Percentiles rank a stretch among this genome's conserved stretches.
These are phyloP conservation scores for Colletotrichum graminicola DNA, from an alignment of 2,329 filamentous ascomycete genomes.

Conservation along the genomic window DNA sequence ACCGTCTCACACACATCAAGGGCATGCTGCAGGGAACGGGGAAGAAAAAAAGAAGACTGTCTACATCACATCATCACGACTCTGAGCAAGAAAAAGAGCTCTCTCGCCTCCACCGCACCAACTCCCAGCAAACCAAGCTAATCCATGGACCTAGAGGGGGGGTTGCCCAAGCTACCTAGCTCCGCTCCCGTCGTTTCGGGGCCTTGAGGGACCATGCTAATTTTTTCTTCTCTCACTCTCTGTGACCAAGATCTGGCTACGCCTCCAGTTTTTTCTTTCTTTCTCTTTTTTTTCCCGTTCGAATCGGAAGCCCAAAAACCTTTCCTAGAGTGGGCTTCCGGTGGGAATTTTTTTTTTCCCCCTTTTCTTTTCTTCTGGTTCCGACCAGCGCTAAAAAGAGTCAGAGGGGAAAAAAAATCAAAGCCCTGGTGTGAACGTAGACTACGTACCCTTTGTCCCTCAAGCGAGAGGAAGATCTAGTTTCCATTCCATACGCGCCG, in stretches of 20 bases:
- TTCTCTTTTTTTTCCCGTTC: neutral
- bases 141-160: constrained; percentile 6
- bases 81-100: neutral
- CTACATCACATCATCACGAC: constrained; percentile 20
- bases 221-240: constrained; percentile 1
- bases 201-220: constrained; percentile 35
- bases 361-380: neutral
- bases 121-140: constrained; percentile 7
- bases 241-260: constrained; percentile 35
- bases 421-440: constrained; percentile 24
- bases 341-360: neutral
- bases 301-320: constrained; percentile 23
- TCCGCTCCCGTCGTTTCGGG: constrained; percentile 37
- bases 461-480: constrained; percentile 2
- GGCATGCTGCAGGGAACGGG: neutral
- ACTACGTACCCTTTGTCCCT: constrained; percentile 25
- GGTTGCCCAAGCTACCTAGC: constrained; percentile 23
- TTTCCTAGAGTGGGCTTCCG: constrained; percentile 22
- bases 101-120: constrained; percentile 1
- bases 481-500: neutral
- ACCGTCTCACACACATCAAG: constrained; percentile 22
- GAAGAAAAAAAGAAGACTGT: constrained; percentile 1
- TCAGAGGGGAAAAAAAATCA: neutral
- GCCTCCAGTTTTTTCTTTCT: constrained; percentile 20
- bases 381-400: neutral